Base-by-base conservation (phyloP, 1,139 yeast species). In the Pichia kudriavzevii region DNA sequence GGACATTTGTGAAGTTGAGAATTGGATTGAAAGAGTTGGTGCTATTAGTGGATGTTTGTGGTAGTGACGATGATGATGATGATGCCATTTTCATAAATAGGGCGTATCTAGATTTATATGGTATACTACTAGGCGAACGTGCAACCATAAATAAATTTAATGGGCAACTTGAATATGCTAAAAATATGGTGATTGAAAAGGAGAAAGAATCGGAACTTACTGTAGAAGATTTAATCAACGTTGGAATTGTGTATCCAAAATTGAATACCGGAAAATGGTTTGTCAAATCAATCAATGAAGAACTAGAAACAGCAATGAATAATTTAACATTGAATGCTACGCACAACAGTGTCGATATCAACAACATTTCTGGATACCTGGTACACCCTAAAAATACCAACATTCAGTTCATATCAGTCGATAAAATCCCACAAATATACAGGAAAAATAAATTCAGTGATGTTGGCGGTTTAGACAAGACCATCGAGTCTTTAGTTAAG, bases 381-480 rank as follows among this genome's bases (percentile, higher is more conserved):
- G 32, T 46, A 22, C 53, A 50, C 40, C 50, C 55, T 15, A 42
- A 46, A 35, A 41, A 43, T 15, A 42, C 59, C 13, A 37, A 41
- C 20, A n/a, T 50, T 5, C 33, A 24, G 61, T 21, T 52, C 66
- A 17, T 75, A 76, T 0, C 61, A 53, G 40, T 56, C 56, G 17
- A 46, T 63, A 1, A 57, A 4, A 31, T 47, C 9, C 32, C 34
- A 7, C 25, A 63, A 3, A 79, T 74, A 44, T 53, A 64, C 2
- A 65, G 69, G 18, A 39, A 34, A 10, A 39, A 30, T 26, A 35
- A 36, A 10, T 53, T 46, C 24, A 21, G 36, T 7, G 50, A 45
- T 16, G 75, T 91, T 4, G 98, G 98, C 13, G 99, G 98, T 0
- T 65, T 91, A 25, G 45, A 63, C 0, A 68, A 69, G 37, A 88